Base-by-base conservation (phyloP, 2,329 filamentous ascomycete species). In the Penicillium olsonii region DNA sequence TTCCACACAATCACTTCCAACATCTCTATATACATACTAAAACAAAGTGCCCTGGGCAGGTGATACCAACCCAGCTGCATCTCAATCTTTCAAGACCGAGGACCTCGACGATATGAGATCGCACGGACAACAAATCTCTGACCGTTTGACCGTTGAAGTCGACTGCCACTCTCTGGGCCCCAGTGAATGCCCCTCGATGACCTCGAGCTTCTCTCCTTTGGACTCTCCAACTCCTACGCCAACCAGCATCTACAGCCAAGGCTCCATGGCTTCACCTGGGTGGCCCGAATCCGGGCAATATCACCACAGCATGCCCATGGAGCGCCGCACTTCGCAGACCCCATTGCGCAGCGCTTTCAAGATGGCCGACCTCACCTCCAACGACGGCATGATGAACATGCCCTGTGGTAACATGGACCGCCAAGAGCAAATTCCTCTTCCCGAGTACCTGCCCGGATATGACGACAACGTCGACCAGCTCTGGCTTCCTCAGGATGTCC, bases 161-260 rank as follows among this genome's bases (percentile, higher is more conserved):
- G 69, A 72, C 38, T 70, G 68, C 52, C 66, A 62, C 27, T 69
- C 68, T 29, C 50, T 71, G 54, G 67, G 69, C 43, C 66, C 69
- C 18, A 71, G 64, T 59, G 69, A 70, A 45, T 72, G 69, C 50
- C 69, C 69, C 5, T 71, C 68, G 15, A 71, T 70, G 67, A 64
- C 61, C 37, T 69, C 68, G 12, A 70, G 68, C 48, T 72, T 71
- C 53, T 72, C 69, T 15, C 68, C 68, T 45, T 60, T 71, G 59
- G 69, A 72, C 37, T 72, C 69, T 24, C 69, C 69, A 0, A 72
- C 67, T 15, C 68, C 68, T 2, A 72, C 69, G 2, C 68, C 69
- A 3, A 70, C 68, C 20, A 71, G 67, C 45, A 54, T 71, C 19
- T 71, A 71, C 50, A 70, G 69, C 51, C 68, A 71, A 45, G 59